A percentile compares a stretch with the other conserved stretches of the same genome.
phyloP scores from a whole-genome alignment of 2,329 filamentous ascomycete genomes.

The Penicillium decumbens region DNA sequence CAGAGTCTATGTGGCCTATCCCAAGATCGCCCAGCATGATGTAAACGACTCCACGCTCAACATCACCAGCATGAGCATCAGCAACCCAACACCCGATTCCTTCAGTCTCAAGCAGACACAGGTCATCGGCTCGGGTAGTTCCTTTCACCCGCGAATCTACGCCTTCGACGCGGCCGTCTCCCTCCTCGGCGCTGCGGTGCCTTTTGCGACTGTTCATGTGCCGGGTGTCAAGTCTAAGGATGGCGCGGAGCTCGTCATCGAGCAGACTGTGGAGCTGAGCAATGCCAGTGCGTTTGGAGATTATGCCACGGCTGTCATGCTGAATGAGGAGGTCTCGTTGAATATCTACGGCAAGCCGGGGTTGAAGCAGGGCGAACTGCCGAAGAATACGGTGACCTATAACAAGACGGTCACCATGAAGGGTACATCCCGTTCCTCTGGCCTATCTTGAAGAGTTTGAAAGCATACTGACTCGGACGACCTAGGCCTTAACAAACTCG shows the following conservation, averaged over 20 bases:
- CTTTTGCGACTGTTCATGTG: conserved; percentile 46
- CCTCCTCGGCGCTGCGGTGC: conserved; percentile 39
- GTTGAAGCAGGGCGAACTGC: conserved; percentile 50
- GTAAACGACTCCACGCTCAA: conserved; percentile 51
- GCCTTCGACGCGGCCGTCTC: conserved; percentile 51
- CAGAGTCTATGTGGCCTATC: conserved; percentile 57
- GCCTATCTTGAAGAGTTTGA: not conserved
- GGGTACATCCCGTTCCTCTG: conserved; percentile 37
- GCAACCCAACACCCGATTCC: conserved; percentile 46
- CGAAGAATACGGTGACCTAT: conserved; percentile 50
- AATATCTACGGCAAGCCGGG: conserved; percentile 50
- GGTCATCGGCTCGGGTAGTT: conserved; percentile 46
- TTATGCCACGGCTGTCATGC: conserved; percentile 49
- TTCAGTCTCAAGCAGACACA: conserved; percentile 49
- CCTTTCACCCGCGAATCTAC: conserved; percentile 53
- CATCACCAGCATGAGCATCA: conserved; percentile 50
- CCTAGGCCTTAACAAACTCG: conserved; percentile 56
- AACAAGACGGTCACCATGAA: conserved; percentile 56
- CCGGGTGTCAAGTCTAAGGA: conserved; percentile 44
- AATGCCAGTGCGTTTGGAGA: conserved; percentile 46
- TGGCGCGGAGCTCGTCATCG: conserved; percentile 40
- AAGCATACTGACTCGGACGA: not conserved
- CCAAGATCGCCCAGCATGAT: conserved; percentile 53
- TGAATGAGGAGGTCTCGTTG: conserved; percentile 48
- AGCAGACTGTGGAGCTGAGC: conserved; percentile 44